Evolutionary conservation across 1,284 basidiomycete species (phyloP).

Genomic region (Trametes polyzona): DNA sequence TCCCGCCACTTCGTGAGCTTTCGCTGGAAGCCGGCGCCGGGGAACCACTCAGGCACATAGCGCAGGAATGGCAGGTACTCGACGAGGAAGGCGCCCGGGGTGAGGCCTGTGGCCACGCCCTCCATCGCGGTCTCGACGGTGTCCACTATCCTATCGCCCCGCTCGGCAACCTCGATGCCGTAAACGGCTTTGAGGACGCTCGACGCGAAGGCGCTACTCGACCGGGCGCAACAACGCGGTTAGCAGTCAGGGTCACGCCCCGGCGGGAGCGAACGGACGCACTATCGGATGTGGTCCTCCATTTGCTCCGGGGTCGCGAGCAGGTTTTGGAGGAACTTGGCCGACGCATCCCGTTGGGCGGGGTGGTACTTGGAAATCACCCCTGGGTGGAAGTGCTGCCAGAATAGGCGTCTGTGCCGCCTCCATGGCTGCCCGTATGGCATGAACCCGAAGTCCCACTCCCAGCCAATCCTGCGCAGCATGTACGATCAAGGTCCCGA

Average conservation of each 20-base stretch:
- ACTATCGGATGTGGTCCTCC: constrained; percentile 32
- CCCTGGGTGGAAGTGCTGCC: constrained; percentile 29
- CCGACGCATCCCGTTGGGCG: constrained; percentile 7
- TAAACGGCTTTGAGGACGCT: constrained; percentile 25
- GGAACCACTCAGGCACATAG: constrained; percentile 33
- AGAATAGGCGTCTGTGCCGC: constrained; percentile 24
- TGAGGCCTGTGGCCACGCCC: constrained; percentile 17
- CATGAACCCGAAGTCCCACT: constrained; percentile 27
- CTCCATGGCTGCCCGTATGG: constrained; percentile 27
- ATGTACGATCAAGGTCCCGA: background rate
- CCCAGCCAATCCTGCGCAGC: constrained; percentile 24
- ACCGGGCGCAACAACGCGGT: constrained; percentile 23
- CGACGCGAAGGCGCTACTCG: constrained; percentile 15
- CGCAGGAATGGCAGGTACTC: constrained; percentile 31
- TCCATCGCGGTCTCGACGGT: constrained; percentile 21
- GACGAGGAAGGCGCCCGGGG: constrained; percentile 30
- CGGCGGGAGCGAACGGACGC: constrained; percentile 26
- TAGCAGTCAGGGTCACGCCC: constrained; percentile 17
- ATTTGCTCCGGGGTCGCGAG: constrained; percentile 7
- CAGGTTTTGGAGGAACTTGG: constrained; percentile 14
- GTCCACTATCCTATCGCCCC: constrained; percentile 21
- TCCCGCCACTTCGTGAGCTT: constrained; percentile 31
- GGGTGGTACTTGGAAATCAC: constrained; percentile 16
- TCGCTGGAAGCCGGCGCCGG: constrained; percentile 32
- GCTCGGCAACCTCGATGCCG: constrained; percentile 24